Evolutionary conservation across 1,284 basidiomycete species (phyloP).

Genomic region (Microbotryum violaceum): DNA sequence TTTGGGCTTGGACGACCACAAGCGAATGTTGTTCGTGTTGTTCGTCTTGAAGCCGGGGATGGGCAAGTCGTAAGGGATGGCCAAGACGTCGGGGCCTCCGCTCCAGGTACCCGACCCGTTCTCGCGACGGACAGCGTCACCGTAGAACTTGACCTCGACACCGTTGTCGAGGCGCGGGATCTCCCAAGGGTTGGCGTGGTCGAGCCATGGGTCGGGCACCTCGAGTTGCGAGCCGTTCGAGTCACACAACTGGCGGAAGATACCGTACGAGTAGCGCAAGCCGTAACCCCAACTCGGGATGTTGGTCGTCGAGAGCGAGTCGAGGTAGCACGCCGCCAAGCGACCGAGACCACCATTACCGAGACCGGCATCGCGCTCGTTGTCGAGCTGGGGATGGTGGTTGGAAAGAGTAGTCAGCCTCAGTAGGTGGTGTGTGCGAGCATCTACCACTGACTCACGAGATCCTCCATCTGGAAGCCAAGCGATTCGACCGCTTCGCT

Average conservation of each 20-base stretch:
- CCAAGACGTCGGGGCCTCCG: constrained; percentile 81
- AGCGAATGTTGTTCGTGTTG: constrained; percentile 54
- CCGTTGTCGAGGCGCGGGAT: constrained; percentile 73
- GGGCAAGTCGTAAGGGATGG: constrained; percentile 76
- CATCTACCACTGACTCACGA: constrained; percentile 22
- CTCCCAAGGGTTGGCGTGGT: constrained; percentile 54
- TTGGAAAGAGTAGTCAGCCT: no score
- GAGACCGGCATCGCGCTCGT: constrained; percentile 80
- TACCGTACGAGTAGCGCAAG: constrained; percentile 48
- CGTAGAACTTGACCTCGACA: constrained; percentile 72
- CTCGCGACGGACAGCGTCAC: constrained; percentile 59
- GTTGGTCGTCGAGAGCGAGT: constrained; percentile 22
- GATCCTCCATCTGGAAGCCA: constrained; percentile 53
- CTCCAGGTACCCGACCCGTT: constrained; percentile 64
- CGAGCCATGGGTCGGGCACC: constrained; percentile 76
- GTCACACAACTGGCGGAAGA: constrained; percentile 88
- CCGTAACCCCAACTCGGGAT: constrained; percentile 38
- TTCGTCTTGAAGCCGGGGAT: constrained; percentile 60
- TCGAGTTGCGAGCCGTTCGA: constrained; percentile 67
- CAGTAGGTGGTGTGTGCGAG: no score
- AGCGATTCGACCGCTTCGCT: constrained; percentile 59
- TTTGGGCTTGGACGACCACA: constrained; percentile 79
- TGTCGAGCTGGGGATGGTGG: constrained; percentile 46
- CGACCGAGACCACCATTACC: constrained; percentile 79
- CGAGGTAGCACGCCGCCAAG: constrained; percentile 75